These are phyloP conservation scores for Gnetum montanum DNA, from an alignment of 75 land plant genomes.

Conservation along the genomic window DNA sequence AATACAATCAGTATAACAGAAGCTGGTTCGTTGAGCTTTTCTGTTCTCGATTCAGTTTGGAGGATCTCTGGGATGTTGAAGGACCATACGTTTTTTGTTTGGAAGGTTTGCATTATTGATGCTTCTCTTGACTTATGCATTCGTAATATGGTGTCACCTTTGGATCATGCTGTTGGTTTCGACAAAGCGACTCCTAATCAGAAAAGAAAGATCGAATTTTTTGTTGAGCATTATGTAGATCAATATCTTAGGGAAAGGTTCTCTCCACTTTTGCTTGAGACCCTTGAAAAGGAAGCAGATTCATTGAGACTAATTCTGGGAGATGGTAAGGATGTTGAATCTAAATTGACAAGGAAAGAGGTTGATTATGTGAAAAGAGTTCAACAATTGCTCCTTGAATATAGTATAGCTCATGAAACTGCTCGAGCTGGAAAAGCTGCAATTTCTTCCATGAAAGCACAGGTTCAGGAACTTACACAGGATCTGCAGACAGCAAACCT, in stretches of 20 bases:
- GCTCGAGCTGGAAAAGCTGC: slow-evolving; percentile 71
- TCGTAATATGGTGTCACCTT: slow-evolving; percentile 51
- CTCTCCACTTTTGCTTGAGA: slow-evolving; percentile 45
- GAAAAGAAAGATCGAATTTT: slow-evolving; percentile 59
- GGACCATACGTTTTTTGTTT: slow-evolving; percentile 68
- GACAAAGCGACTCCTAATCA: slow-evolving; percentile 49
- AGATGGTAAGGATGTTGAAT: slow-evolving; percentile 16
- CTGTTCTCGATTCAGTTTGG: slow-evolving; percentile 58
- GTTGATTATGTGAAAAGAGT: slow-evolving; percentile 32
- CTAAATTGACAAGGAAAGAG: slow-evolving; percentile 30
- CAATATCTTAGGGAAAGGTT: slow-evolving; percentile 59
- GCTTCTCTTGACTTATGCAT: slow-evolving; percentile 66
- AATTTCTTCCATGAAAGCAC: slow-evolving; percentile 47
- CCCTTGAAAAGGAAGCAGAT: slow-evolving; percentile 44
- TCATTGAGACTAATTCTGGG: slow-evolving; percentile 20
- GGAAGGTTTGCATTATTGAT: slow-evolving; percentile 73
- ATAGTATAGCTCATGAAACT: slow-evolving; percentile 84
- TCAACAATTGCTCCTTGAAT: slow-evolving; percentile 63
- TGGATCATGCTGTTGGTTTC: slow-evolving; percentile 51
- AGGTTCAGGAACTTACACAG: slow-evolving; percentile 62
- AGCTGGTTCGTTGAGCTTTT: slow-evolving; percentile 24
- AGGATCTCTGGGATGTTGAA: slow-evolving; percentile 24
- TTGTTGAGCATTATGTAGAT: slow-evolving; percentile 44
- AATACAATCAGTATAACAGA: slow-evolving; percentile 17
- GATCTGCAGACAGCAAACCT: slow-evolving; percentile 47